phyloP scores from a whole-genome alignment of 2,329 filamentous ascomycete species.

The Aspergillus sp. region DNA sequence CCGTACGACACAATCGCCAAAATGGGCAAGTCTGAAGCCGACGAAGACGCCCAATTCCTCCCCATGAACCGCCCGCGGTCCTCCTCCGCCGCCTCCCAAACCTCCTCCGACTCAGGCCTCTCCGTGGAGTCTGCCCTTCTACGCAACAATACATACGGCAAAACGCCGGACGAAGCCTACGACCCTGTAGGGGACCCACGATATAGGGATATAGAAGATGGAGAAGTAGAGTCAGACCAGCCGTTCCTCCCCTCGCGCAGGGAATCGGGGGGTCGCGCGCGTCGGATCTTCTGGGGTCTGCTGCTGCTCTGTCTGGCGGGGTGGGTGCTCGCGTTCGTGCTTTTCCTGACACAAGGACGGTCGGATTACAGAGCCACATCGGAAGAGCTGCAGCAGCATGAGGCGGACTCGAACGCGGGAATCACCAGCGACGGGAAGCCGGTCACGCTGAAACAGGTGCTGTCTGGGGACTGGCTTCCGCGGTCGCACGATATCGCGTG shows the following conservation, averaged over 20 bases:
- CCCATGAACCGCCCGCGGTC: conserved; percentile 26
- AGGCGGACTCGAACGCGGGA: conserved; percentile 29
- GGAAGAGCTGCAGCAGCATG: conserved; percentile 22
- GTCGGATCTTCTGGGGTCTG: conserved; percentile 39
- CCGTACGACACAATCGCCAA: neutral
- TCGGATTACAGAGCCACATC: conserved; percentile 29
- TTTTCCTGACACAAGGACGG: conserved; percentile 39
- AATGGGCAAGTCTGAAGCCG: conserved; percentile 6
- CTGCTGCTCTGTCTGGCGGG: conserved; percentile 41
- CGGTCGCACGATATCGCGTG: conserved; percentile 43
- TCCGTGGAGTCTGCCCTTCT: conserved; percentile 32
- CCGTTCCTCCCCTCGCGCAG: conserved; percentile 27
- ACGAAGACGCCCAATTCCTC: conserved; percentile 24
- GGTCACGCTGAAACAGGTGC: conserved; percentile 42
- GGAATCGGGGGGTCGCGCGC: conserved; percentile 27
- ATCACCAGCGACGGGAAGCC: conserved; percentile 38
- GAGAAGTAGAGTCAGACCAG: conserved; percentile 22
- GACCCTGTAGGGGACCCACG: conserved; percentile 12
- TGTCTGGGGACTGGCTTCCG: conserved; percentile 38
- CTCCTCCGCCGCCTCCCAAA: conserved; percentile 24
- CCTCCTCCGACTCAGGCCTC: conserved; percentile 32
- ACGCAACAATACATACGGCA: conserved; percentile 23
- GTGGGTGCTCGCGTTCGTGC: conserved; percentile 44
- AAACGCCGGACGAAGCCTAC: conserved; percentile 6
- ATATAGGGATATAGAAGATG: conserved; percentile 38